Percentiles rank a stretch among this genome's conserved stretches.
These are phyloP conservation scores for Rhizopogon parksii DNA, from an alignment of 1,284 basidiomycete species.

Conservation along the genomic window DNA sequence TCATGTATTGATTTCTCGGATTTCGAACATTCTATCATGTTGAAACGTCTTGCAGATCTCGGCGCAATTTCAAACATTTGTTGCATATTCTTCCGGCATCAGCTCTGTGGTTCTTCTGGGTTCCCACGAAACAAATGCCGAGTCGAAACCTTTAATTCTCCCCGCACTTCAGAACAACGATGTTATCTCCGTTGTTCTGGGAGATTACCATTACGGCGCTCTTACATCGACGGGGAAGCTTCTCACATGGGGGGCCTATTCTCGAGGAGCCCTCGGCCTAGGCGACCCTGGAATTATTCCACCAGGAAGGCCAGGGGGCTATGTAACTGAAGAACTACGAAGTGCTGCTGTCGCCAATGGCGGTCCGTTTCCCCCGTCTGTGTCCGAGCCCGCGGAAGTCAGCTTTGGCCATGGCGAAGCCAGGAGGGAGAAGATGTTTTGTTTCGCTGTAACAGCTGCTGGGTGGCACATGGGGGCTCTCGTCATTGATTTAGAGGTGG, in stretches of 20 bases:
- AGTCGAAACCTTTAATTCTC: constrained; percentile 50
- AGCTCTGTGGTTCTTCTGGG: constrained; percentile 65
- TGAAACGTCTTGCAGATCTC: constrained; percentile 53
- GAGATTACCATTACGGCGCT: constrained; percentile 87
- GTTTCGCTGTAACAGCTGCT: constrained; percentile 69
- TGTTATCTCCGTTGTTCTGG: constrained; percentile 79
- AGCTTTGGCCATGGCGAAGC: constrained; percentile 54
- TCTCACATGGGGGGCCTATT: constrained; percentile 79
- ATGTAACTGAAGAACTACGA: constrained; percentile 33
- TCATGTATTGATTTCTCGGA: constrained; percentile 42
- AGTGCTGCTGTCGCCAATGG: constrained; percentile 26
- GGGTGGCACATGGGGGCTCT: constrained; percentile 89
- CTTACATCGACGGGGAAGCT: constrained; percentile 73
- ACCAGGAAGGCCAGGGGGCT: constrained; percentile 57
- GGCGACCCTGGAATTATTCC: constrained; percentile 57
- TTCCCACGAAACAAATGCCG: constrained; percentile 35
- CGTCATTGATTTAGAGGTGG: constrained; percentile 70
- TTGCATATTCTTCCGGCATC: constrained; percentile 70
- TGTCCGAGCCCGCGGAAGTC: constrained; percentile 61
- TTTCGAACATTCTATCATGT: constrained; percentile 8
- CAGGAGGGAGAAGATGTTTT: constrained; percentile 54
- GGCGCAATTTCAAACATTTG: constrained; percentile 76
- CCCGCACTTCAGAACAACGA: constrained; percentile 64
- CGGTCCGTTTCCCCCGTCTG: constrained; percentile 35
- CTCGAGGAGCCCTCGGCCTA: constrained; percentile 74